Evolutionary conservation across 345 rosid species (phyloP).

Genomic region (Kandelia obovata): DNA sequence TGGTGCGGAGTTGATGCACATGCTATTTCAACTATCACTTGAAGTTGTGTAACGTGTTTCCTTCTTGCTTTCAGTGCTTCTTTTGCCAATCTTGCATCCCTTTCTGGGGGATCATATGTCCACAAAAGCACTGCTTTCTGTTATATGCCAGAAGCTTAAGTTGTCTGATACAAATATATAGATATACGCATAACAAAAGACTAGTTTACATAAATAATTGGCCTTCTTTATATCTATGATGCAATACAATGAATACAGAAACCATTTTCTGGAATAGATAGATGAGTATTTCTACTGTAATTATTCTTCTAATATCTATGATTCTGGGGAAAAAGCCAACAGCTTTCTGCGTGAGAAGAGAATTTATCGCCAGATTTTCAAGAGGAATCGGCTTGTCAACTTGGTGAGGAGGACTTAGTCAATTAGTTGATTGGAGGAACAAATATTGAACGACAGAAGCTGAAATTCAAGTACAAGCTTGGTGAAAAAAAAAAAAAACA

Average conservation of each 20-base stretch:
- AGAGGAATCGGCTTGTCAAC: neutral
- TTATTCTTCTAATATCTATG: neutral
- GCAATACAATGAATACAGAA: no score
- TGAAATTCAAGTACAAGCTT: neutral
- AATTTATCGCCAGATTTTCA: neutral
- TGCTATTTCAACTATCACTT: constrained; percentile 69
- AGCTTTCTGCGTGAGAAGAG: no score
- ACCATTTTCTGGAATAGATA: no score
- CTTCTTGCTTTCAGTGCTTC: constrained; percentile 45
- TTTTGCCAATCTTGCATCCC: constrained; percentile 74
- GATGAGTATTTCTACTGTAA: neutral
- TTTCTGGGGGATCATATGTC: constrained; percentile 72
- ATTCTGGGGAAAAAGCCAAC: no score
- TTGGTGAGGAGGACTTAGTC: no score
- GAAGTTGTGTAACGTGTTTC: constrained; percentile 42
- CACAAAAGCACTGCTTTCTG: constrained; percentile 75
- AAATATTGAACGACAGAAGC: no score
- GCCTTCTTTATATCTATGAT: no score
- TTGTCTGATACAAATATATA: neutral
- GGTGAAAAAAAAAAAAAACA: no score
- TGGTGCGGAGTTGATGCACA: constrained; percentile 73
- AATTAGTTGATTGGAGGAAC: no score
- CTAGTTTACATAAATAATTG: no score
- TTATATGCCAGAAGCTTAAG: constrained; percentile 9
- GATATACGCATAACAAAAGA: no score